Base-by-base conservation (phyloP, 2,329 filamentous ascomycete species). In the Hysterium pulicare region DNA sequence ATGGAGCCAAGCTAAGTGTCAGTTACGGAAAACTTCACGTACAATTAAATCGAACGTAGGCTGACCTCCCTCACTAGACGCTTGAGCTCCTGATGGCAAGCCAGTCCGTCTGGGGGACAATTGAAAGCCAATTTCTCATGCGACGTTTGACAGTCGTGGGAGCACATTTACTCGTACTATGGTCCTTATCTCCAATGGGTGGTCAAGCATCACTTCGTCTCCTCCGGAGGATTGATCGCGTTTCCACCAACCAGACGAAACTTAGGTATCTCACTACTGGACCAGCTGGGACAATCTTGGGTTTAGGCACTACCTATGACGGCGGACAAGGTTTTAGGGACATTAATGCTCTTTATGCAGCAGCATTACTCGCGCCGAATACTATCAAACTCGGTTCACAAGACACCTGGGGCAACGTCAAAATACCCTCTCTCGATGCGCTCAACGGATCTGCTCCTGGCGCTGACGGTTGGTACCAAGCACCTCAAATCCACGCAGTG, bases 161-260 rank as follows among this genome's bases (percentile, higher is more conserved):
- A 0, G 53, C 38, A 0, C 59, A 62, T 20, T 40, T 69, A 0
- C 38, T 67, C 0, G 58, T 67, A 15, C 45, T 69, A 0, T 67
- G 66, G 64, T 45, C 60, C 2, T 16, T 69, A 1, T 69, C 66
- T 2, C 66, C 65, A 1, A 30, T 69, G 0, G 64, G 65, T 2
- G 65, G 65, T 30, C 64, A 69, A 42, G 64, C 61, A 6, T 64
- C 62, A 2, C 49, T 69, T 1, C 57, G 64, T 10, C 17, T 67
- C 1, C 48, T 68, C 45, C 20, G 33, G 4, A 54, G 48, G 20
- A 40, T 47, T 13, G 11, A 44, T 4, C 13, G 30, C 8, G 21
- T 24, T 3, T 44, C 23, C 5, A 40, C 31, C 5, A 38, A 33
- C 1, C 22, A 40, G 2, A 37, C 33, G 0, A 54, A 50, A 13